Conservation (phyloP, 495 filamentous ascomycete genomes). For the Halenospora varia region DNA sequence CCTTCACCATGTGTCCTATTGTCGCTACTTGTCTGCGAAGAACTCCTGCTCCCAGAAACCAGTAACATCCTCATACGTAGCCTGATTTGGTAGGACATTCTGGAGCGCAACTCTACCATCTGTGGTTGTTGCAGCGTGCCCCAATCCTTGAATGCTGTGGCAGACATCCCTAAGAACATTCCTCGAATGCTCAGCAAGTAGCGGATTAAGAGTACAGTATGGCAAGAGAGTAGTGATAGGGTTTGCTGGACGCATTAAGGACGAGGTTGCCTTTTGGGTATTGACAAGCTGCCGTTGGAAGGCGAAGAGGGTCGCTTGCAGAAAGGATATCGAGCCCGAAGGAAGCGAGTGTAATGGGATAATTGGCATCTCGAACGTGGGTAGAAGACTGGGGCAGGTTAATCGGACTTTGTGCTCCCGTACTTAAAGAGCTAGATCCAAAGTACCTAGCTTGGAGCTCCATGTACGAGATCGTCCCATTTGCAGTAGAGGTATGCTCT, state of each 20-base stretch:
- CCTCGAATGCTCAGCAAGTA: conserved; percentile 36
- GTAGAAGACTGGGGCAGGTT: conserved; percentile 11
- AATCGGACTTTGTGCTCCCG: background rate
- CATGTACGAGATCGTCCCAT: conserved; percentile 32
- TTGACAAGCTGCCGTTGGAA: conserved; percentile 21
- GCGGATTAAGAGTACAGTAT: conserved; percentile 35
- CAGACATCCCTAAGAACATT: conserved; percentile 49
- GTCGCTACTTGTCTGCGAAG: background rate
- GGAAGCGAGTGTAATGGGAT: conserved; percentile 32
- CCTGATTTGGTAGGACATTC: conserved; percentile 33
- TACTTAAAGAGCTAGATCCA: background rate
- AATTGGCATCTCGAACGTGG: conserved; percentile 24
- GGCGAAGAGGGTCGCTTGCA: conserved; percentile 23
- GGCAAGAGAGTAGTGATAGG: conserved; percentile 38
- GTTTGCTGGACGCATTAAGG: conserved; percentile 1
- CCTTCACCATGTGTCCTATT: no score
- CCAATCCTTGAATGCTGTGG: conserved; percentile 42
- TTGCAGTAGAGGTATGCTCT: conserved; percentile 14
- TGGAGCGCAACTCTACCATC: conserved; percentile 32
- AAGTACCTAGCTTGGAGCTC: conserved; percentile 37
- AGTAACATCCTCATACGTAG: conserved; percentile 27
- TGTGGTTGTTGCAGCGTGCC: conserved; percentile 30
- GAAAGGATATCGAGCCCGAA: no score
- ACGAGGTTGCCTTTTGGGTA: background rate
- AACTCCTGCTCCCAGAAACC: conserved; percentile 47